Percentiles rank a stretch among this genome's conserved stretches.
Conservation (phyloP, 495 filamentous ascomycete species). For the Penicillium taxi region DNA sequence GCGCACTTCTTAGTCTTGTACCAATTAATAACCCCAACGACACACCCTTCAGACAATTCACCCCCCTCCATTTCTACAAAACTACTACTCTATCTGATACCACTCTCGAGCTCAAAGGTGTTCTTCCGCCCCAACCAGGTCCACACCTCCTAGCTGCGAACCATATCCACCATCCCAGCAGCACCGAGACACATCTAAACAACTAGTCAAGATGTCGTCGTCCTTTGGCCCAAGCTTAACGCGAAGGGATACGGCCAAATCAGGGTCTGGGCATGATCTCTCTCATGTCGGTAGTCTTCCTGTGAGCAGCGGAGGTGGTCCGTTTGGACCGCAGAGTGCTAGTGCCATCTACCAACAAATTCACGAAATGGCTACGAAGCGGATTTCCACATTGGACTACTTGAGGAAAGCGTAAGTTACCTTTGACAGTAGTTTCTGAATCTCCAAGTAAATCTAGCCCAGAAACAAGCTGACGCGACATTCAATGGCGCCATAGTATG, state of each 20-base stretch:
- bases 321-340: constrained; percentile 53
- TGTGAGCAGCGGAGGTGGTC: constrained; percentile 26
- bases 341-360: constrained; percentile 71
- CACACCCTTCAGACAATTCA: too few species aligned
- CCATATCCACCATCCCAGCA: too few species aligned
- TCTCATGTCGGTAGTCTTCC: constrained; percentile 20
- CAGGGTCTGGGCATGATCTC: constrained; percentile 24
- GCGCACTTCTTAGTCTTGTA: too few species aligned
- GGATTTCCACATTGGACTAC: constrained; percentile 94
- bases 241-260: constrained; percentile 35
- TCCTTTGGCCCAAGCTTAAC: constrained; percentile 28
- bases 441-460: too few species aligned
- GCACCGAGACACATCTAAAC: too few species aligned
- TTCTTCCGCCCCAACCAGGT: too few species aligned
- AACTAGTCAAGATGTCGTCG: constrained; percentile 20
- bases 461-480: constrained; percentile 2
- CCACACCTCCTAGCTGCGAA: too few species aligned
- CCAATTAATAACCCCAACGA: too few species aligned
- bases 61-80: too few species aligned
- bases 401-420: constrained; percentile 74
- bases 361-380: constrained; percentile 79
- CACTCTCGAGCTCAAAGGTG: too few species aligned
- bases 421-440: background rate
- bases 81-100: too few species aligned
- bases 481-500: constrained; percentile 47